Evolutionary conservation across 2,329 filamentous ascomycete genomes (phyloP).

Genomic region (Zasmidium cellare): DNA sequence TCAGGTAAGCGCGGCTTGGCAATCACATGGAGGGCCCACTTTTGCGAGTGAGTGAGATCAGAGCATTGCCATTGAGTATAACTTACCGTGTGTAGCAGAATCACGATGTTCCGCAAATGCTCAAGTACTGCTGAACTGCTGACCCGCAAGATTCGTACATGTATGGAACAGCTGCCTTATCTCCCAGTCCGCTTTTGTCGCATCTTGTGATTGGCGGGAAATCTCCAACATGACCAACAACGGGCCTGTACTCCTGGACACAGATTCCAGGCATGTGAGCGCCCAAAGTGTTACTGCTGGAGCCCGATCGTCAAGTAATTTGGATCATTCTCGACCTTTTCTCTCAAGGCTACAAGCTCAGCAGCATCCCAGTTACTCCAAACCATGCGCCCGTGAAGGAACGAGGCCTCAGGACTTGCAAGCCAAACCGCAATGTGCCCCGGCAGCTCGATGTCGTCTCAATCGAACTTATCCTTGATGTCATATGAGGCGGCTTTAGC

Average conservation of each 20-base stretch:
- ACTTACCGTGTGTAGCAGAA: too few species aligned
- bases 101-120: too few species aligned
- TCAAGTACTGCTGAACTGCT: too few species aligned
- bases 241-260: too few species aligned
- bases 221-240: too few species aligned
- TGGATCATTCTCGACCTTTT: slow-evolving; percentile 15
- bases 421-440: slow-evolving; percentile 40
- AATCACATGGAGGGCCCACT: not conserved
- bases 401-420: slow-evolving; percentile 39
- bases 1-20: not conserved
- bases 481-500: not conserved
- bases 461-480: slow-evolving; percentile 8
- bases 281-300: slow-evolving; percentile 8
- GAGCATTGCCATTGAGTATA: too few species aligned
- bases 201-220: too few species aligned
- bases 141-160: too few species aligned
- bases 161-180: too few species aligned
- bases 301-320: slow-evolving; percentile 23
- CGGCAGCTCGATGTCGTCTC: slow-evolving; percentile 25
- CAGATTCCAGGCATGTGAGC: too few species aligned
- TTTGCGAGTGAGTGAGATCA: not conserved
- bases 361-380: slow-evolving; percentile 27
- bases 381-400: slow-evolving; percentile 39
- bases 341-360: slow-evolving; percentile 21
- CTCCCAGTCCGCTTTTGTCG: too few species aligned